Base-by-base conservation (phyloP, 495 filamentous ascomycete species). In the Neurospora tetrasperma region DNA sequence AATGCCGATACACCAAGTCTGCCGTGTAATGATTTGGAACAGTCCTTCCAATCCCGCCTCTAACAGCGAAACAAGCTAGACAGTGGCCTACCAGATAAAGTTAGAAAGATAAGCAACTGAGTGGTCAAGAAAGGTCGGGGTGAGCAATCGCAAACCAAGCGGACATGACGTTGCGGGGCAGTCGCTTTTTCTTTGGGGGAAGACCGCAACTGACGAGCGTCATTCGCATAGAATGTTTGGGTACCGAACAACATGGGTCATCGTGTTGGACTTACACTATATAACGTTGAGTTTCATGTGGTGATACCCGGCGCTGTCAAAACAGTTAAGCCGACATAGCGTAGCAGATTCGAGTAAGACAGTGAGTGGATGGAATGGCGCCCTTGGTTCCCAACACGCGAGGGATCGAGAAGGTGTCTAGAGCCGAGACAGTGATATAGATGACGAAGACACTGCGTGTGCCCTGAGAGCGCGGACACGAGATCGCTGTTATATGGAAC, bases 371-470 rank as follows among this genome's bases (percentile, higher is more conserved):
- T 35, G 74, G 27, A 59, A 69, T 35, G 42, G 39, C 42, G 69
- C 42, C 59, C 59, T 70, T 68, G 74, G 38, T 35, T 70, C 27
- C 54, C 41, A 69, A 42, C 68, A 35, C 54, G 27, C 23, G 40
- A 69, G 72, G 59, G 31, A 44, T 39, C 35, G 44, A 54, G 35
- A 69, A 42, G 44, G 42, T 42, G 59, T 39, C 23, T 35, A 41
- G 72, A 69, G 41, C 69, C 74, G 59, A 75, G 74, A 75, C 74
- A 75, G 44, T 71, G 48, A 71, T 71, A 74, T 71, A 71, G 59
- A 74, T 75, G 74, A 40, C 74, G 74, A 44, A 75, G 74, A 75
- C 74, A 74, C 46, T 42, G 38, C 42, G 38, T 69, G 71, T 41
- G 35, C 31, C 40, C 41, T n/a, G 69, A 66, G 27, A 66, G 54